These are phyloP conservation scores for Chrysochromulina parva DNA, from an alignment of 78 protist genomes.

Conservation along the genomic window DNA sequence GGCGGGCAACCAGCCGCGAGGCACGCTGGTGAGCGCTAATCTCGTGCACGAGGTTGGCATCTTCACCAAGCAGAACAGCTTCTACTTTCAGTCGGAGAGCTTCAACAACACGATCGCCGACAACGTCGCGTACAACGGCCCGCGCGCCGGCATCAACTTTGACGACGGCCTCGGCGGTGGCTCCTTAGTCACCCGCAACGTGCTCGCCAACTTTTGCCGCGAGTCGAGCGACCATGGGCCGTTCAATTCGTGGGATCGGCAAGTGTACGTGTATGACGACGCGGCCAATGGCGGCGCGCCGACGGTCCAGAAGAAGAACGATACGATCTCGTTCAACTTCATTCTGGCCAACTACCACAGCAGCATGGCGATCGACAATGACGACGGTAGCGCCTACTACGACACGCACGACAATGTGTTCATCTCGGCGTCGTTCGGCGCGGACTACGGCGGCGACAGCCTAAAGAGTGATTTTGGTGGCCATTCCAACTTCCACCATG, in stretches of 20 bases:
- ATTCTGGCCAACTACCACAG: slow-evolving; percentile 30
- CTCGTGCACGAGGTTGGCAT: slow-evolving; percentile 47
- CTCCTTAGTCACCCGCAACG: background rate
- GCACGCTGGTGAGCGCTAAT: background rate
- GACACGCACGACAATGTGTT: slow-evolving; percentile 42
- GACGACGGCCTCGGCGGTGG: slow-evolving; percentile 68
- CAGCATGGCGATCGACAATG: slow-evolving; percentile 43
- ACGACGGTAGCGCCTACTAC: slow-evolving; percentile 57
- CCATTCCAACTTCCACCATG: slow-evolving; percentile 11
- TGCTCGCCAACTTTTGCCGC: slow-evolving; percentile 46
- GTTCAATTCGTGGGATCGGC: slow-evolving; percentile 64
- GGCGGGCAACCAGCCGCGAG: slow-evolving; percentile 37
- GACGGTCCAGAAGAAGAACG: background rate
- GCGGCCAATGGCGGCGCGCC: slow-evolving; percentile 17
- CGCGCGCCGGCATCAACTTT: slow-evolving; percentile 54
- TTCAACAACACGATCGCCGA: background rate
- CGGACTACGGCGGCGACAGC: slow-evolving; percentile 41
- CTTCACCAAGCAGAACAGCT: slow-evolving; percentile 41
- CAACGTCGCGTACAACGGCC: slow-evolving; percentile 57
- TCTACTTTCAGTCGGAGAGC: slow-evolving; percentile 38
- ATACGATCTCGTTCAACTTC: slow-evolving; percentile 36
- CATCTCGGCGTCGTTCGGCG: background rate
- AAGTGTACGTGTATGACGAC: slow-evolving; percentile 16
- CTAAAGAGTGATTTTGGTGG: slow-evolving; percentile 50
- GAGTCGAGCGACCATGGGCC: slow-evolving; percentile 63